Evolutionary conservation across 441 rosid species (phyloP), one percentile per base, ranked within the genome.

Genomic region (Pelargonium citronellum): DNA sequence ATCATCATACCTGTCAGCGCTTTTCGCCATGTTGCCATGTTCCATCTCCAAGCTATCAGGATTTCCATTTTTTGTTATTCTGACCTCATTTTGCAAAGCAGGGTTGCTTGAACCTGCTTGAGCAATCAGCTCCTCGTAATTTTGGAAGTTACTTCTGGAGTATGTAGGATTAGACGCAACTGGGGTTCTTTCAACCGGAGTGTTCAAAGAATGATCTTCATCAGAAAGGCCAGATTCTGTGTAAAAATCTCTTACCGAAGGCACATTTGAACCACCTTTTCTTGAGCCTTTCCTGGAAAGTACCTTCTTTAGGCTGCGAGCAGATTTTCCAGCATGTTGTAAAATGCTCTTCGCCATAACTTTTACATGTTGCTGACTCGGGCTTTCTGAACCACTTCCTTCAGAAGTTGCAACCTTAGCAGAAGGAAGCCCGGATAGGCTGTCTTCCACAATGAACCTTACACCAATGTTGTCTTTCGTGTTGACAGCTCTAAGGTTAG

Each of bases 311-410:
- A 91, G 1, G 60, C 58, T 64, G 58, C 80, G 82, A 63, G 96
- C 96, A 49, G 89, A 88, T 41, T 83, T 87, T 75, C 69, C 98
- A 34, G 96, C 89, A 7, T 83, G 89, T 77, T 83, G 91, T 9
- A 86, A 41, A 34, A 95, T 62, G 68, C 83, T 78, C 83, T 85
- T 91, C 10, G 94, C 91, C 84, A 78, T 82, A 41, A 66, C 84
- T 75, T 85, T 92, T 75, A 81, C 71, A 46, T 81, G 76, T 77
- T 84, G 83, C 75, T 78, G 83, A n/a, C 78, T 63, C 5, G 81
- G 91, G 72, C 82, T 83, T 57, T 84, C 92, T 13, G 75, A 55
- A 12, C 69, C 68, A 63, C 78, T 82, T 61, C 73, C 84, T 1
- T 75, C 87, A n/a, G 87, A 79, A 78, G 79, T 79, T 2, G 78